A percentile compares a stretch with the other conserved stretches of the same genome.
Evolutionary conservation across 371 early-diverging fungal species (phyloP).

Genomic region (Mortierella sp.): DNA sequence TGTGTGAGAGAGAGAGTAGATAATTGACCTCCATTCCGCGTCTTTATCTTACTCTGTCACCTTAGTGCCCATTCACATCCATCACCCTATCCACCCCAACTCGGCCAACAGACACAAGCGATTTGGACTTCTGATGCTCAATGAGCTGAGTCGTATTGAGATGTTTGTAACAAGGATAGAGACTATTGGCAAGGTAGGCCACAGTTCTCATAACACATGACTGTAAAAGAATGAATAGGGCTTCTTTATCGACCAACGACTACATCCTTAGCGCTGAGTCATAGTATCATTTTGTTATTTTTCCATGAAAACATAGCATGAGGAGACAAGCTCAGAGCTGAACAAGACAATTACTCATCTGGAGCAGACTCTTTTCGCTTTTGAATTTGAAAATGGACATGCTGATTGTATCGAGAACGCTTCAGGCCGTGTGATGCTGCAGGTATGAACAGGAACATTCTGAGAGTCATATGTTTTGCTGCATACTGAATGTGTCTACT

Average conservation of each 20-base stretch:
- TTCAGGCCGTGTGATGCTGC: constrained; percentile 41
- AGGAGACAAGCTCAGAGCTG: constrained; percentile 35
- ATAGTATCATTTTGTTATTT: not conserved
- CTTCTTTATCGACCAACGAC: not conserved
- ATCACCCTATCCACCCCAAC: constrained; percentile 53
- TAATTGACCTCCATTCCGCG: not conserved
- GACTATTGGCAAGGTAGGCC: constrained; percentile 45
- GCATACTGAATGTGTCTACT: not conserved
- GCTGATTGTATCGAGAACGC: constrained; percentile 24
- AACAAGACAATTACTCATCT: constrained; percentile 42
- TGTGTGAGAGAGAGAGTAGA: not conserved
- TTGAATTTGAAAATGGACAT: constrained; percentile 43
- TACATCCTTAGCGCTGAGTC: not conserved
- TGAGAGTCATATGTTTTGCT: not conserved
- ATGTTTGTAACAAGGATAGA: constrained; percentile 52
- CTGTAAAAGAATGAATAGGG: not conserved
- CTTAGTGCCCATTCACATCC: constrained; percentile 54
- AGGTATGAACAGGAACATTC: constrained; percentile 31
- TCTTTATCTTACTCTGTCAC: not conserved
- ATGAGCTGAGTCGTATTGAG: constrained; percentile 54
- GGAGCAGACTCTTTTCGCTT: constrained; percentile 41
- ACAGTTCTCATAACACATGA: not conserved
- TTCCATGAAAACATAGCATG: constrained; percentile 29
- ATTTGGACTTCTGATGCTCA: constrained; percentile 50
- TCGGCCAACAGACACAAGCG: constrained; percentile 57